These are phyloP conservation scores for Penicillium atrosanguineum DNA, from an alignment of 495 filamentous ascomycete genomes.

Conservation along the genomic window DNA sequence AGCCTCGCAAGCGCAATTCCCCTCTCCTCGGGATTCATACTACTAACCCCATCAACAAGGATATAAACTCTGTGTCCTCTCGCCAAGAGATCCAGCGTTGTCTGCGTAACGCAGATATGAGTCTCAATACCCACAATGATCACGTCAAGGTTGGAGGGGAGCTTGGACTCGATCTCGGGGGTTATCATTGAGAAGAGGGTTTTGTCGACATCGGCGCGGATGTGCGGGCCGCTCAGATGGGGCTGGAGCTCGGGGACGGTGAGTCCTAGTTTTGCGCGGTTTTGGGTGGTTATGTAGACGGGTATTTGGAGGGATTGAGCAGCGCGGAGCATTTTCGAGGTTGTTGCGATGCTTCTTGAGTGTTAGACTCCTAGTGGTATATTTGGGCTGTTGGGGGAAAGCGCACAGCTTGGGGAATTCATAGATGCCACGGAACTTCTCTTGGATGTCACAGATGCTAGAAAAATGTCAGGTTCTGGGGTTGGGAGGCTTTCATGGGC, in stretches of 20 bases:
- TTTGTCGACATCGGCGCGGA: constrained; percentile 69
- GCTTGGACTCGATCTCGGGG: constrained; percentile 38
- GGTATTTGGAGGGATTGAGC: constrained; percentile 68
- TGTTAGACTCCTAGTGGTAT: constrained; percentile 2
- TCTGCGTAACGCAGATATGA: constrained; percentile 95
- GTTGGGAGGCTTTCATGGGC: not conserved
- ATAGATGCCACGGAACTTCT: constrained; percentile 85
- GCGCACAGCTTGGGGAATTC: constrained; percentile 77
- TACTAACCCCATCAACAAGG: constrained; percentile 87
- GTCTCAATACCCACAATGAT: constrained; percentile 79
- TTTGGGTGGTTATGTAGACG: constrained; percentile 82
- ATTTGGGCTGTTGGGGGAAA: not conserved
- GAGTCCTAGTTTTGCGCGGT: constrained; percentile 67
- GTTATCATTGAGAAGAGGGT: constrained; percentile 84
- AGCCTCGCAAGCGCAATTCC: constrained; percentile 74
- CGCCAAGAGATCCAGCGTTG: constrained; percentile 72
- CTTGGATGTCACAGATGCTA: constrained; percentile 95
- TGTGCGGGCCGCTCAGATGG: constrained; percentile 36
- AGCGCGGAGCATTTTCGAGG: constrained; percentile 42
- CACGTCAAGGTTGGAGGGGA: constrained; percentile 32
- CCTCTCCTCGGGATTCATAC: constrained; percentile 78
- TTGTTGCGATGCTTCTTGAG: constrained; percentile 30
- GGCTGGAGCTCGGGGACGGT: constrained; percentile 66
- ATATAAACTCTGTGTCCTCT: constrained; percentile 82
- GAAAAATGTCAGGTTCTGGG: constrained; percentile 6